A percentile compares a stretch with the other conserved stretches of the same genome.
These are phyloP conservation scores for Castanea mollissima DNA, from an alignment of 306 rosid genomes.

Conservation along the genomic window DNA sequence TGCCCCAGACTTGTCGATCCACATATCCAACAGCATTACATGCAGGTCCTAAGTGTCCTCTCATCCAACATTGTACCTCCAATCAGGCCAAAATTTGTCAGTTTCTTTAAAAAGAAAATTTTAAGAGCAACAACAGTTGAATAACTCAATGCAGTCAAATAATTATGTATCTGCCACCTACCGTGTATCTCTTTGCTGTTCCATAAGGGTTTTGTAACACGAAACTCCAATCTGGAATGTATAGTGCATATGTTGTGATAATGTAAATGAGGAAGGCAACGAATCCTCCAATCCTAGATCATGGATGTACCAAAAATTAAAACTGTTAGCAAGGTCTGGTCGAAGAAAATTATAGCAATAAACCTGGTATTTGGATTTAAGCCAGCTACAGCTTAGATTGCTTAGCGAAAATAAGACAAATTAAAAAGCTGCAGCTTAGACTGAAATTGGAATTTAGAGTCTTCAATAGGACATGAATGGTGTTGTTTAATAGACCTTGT, in stretches of 20 bases:
- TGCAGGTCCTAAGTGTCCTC: slow-evolving; percentile 88
- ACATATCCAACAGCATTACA: slow-evolving; percentile 90
- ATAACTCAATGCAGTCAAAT: background rate
- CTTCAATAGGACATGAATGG: background rate
- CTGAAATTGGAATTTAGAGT: background rate
- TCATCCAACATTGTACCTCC: slow-evolving; percentile 79
- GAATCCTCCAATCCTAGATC: slow-evolving; percentile 73
- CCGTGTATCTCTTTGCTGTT: slow-evolving; percentile 44
- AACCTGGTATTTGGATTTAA: too few species aligned
- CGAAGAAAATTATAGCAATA: background rate
- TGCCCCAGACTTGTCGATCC: slow-evolving; percentile 85
- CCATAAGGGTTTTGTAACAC: slow-evolving; percentile 13
- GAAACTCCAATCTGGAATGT: slow-evolving; percentile 86
- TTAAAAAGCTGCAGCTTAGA: too few species aligned
- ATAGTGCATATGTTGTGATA: slow-evolving; percentile 65
- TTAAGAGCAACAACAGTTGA: background rate
- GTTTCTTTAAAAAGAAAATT: background rate
- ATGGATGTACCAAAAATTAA: background rate
- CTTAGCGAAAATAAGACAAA: too few species aligned
- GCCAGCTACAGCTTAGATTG: too few species aligned
- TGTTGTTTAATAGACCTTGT: background rate
- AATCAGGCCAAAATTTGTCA: slow-evolving; percentile 1
- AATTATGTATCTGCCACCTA: slow-evolving; percentile 10
- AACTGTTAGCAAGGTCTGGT: background rate
- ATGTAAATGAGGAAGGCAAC: slow-evolving; percentile 61